Base-by-base conservation (phyloP, 768 basidiomycete genomes). In the Asterophora parasitica region DNA sequence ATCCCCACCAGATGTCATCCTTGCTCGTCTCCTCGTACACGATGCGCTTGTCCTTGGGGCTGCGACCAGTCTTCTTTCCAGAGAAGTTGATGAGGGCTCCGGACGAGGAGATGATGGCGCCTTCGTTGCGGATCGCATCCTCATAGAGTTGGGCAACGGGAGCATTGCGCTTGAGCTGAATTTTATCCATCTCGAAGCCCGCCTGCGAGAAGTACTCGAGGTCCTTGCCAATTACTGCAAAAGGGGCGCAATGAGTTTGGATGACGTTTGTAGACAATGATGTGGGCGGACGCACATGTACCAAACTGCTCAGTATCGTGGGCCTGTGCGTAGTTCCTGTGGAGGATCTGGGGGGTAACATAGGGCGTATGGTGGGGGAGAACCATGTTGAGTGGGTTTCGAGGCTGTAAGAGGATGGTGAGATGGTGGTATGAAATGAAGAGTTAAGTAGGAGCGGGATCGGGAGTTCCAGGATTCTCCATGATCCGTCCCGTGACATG, bases 1-100 rank as follows among this genome's bases (percentile, higher is more conserved):
- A 86, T 33, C 96, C 95, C 96, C 96, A 98, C 94, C 96, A 99
- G 66, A 99, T 87, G 53, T 97, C 82, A 63, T 97, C 92, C 70
- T 92, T 96, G 71, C 83, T 86, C 44, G 90, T 87, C 58, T 98
- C 94, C 68, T 99, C 96, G 65, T 77, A 98, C 61, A 99, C 96
- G 62, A 99, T 97, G 53, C 96, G 93, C 81, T 98, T 99, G 81
- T 99, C 96, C 67, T 98, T 99, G 44, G 96, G 96, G 58, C 83
- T 87, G 41, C 96, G 81, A 47, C 96, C 96, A 2, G 96, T 98
- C 78, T 99, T 99, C 79, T 97, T 98, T 23, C 96, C 96, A 8
- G 93, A 96, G 62, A 98, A 99, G 80, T 99, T 99, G 83, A 99
- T 99, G 60, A 99, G 75, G 15, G 96, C 93, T 44, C 96, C 96